Evolutionary conservation across 164 flowering plant genomes (phyloP).

Genomic region (Brasenia schreberi): DNA sequence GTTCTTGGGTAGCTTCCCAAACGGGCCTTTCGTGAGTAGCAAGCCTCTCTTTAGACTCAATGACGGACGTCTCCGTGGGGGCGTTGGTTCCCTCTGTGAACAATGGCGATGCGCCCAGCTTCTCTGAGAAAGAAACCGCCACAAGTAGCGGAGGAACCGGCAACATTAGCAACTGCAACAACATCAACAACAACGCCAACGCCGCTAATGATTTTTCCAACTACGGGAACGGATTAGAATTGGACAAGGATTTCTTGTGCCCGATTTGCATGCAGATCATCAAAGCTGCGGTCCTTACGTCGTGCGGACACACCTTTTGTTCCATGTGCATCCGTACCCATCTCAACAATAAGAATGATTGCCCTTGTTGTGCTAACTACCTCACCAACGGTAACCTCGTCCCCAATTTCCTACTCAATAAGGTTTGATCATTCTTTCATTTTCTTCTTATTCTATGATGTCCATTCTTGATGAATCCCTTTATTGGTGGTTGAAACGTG

Average conservation of each 20-base stretch:
- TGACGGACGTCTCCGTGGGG: neutral
- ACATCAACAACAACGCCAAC: neutral
- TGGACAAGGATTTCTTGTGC: constrained; percentile 68
- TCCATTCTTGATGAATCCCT: too few species aligned
- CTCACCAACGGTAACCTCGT: constrained; percentile 54
- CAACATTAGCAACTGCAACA: neutral
- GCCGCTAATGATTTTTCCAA: neutral
- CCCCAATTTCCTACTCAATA: constrained; percentile 82
- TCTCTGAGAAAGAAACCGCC: neutral
- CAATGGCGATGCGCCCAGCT: neutral
- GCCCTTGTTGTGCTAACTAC: constrained; percentile 76
- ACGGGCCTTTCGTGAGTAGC: neutral
- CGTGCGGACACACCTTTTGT: constrained; percentile 95
- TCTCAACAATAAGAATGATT: constrained; percentile 78
- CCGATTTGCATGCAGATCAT: constrained; percentile 96
- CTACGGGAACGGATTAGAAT: constrained; percentile 14
- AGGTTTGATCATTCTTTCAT: constrained; percentile 27
- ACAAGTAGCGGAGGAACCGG: neutral
- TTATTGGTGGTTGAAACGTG: too few species aligned
- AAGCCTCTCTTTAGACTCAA: neutral
- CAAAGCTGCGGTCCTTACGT: constrained; percentile 85
- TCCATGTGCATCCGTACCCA: constrained; percentile 93
- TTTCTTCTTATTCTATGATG: neutral
- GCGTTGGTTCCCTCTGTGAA: neutral
- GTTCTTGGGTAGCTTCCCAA: neutral